Evolutionary conservation across 2,329 filamentous ascomycete species (phyloP), one percentile per base, ranked within the genome.

Genomic region (Aspergillus cejpii): DNA sequence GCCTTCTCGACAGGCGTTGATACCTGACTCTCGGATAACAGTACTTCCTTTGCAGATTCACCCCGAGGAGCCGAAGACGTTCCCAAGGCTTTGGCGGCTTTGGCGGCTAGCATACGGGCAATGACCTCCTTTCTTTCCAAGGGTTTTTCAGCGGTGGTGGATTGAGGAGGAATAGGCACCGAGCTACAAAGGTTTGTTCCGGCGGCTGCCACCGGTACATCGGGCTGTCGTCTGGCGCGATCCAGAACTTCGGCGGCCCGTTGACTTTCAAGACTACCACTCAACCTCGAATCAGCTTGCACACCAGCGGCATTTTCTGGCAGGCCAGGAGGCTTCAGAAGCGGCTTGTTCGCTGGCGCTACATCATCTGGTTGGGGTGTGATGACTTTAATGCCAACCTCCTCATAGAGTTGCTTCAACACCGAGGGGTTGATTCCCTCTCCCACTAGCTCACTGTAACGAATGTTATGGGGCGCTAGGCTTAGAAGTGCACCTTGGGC

Each of bases 51-150:
- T 11, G 37, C 20, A 20, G 38, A 17, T 10, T 50, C 50, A 7
- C 38, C 12, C 26, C 46, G 50, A 26, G 43, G 19, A n/a, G 56
- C 43, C 33, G 39, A 40, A 12, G 49, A 36, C 10, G 44, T 23
- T 11, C 53, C 54, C 23, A 60, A 42, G 20, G 55, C 49, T 44
- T 83, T 85, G 26, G 79, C 78, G 41, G 76, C 77, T 62, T 86
- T 89, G 1, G 79, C 81, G n/a, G 85, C 85, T 43, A 89, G 73
- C 44, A 89, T 75, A 39, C 83, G 80, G 3, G 85, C 85, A 48
- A 91, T 87, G 33, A 86, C 80, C 52, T 88, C 85, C 54, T 86
- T 87, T 17, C 86, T 77, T 57, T 85, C 81, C 51, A 85, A 74
- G 6, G 77, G 72, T 50, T 70, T 74, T 37, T 51, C 57, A 3